Percentiles rank a stretch among this genome's conserved stretches.
These are phyloP conservation scores for Sungouiozyma intestinalis DNA, from an alignment of 805 yeast genomes.

Conservation along the genomic window DNA sequence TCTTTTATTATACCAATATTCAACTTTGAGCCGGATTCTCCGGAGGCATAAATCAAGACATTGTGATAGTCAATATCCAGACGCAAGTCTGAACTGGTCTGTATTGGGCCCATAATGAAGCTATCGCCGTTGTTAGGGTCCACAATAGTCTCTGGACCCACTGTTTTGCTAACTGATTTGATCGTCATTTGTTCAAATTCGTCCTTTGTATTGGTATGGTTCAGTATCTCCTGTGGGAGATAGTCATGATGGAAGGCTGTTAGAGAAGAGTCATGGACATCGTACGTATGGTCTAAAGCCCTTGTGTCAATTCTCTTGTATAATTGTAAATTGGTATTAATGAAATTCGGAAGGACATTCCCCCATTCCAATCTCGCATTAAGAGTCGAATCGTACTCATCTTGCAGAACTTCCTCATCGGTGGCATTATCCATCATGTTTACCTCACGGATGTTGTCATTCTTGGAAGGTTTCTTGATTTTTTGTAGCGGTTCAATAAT, in stretches of 20 bases:
- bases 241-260: conserved; percentile 11
- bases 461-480: background rate
- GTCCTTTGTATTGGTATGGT: background rate
- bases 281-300: conserved; percentile 10
- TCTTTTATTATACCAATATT: background rate
- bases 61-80: conserved; percentile 12
- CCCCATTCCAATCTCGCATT: conserved; percentile 13
- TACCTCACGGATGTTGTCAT: conserved; percentile 3
- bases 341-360: conserved; percentile 8
- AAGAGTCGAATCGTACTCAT: conserved; percentile 2
- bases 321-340: conserved; percentile 10
- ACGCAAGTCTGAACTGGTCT: conserved; percentile 17
- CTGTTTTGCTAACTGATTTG: conserved; percentile 1
- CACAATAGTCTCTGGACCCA: conserved; percentile 1
- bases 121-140: conserved; percentile 18
- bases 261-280: conserved; percentile 6
- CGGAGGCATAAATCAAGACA: background rate
- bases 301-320: conserved; percentile 12
- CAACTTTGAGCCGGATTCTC: background rate
- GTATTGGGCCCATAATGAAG: conserved; percentile 12
- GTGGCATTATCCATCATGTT: conserved; percentile 7
- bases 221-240: conserved; percentile 15
- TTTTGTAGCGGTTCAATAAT: background rate
- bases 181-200: too few relatives aligned
- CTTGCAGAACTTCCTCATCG: conserved; percentile 9